Evolutionary conservation across 2,329 filamentous ascomycete genomes (phyloP).

Genomic region (Penicillium olsonii): DNA sequence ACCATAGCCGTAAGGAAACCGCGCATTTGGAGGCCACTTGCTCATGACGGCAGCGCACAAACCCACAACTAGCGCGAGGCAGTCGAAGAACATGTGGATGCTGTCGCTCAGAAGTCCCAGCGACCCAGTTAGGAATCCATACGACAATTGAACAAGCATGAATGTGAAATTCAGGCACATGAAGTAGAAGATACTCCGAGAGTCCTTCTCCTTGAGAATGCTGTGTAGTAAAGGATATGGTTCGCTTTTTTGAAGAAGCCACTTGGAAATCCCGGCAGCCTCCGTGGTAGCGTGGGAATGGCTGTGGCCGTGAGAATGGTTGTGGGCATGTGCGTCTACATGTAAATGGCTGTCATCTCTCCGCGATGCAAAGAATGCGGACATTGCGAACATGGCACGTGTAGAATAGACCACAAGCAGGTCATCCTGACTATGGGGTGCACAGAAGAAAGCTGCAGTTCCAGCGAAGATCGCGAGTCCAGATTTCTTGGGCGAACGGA

Average conservation of each 20-base stretch:
- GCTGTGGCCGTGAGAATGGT: constrained; percentile 23
- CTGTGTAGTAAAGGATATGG: constrained; percentile 78
- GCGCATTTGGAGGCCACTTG: constrained; percentile 88
- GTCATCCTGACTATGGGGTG: constrained; percentile 30
- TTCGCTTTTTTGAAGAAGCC: constrained; percentile 69
- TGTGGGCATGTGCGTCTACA: constrained; percentile 32
- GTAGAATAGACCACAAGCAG: constrained; percentile 29
- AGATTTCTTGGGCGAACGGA: constrained; percentile 34
- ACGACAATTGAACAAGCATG: constrained; percentile 92
- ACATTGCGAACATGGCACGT: constrained; percentile 27
- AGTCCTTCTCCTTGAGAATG: constrained; percentile 88
- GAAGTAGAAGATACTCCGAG: constrained; percentile 94
- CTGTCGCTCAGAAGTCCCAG: constrained; percentile 94
- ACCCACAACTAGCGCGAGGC: constrained; percentile 85
- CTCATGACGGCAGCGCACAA: constrained; percentile 90
- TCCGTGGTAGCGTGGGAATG: constrained; percentile 41
- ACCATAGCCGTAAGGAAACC: constrained; percentile 92
- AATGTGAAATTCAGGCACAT: constrained; percentile 93
- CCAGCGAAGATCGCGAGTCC: constrained; percentile 33
- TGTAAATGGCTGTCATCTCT: constrained; percentile 35
- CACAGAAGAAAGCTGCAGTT: constrained; percentile 31
- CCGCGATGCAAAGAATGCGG: constrained; percentile 34
- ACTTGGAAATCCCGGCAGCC: constrained; percentile 69
- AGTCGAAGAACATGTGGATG: constrained; percentile 99
- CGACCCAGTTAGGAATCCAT: constrained; percentile 90